Percentiles rank a stretch among this genome's conserved stretches.
phyloP scores from a whole-genome alignment of 495 filamentous ascomycete species.

The Cercophora samala region DNA sequence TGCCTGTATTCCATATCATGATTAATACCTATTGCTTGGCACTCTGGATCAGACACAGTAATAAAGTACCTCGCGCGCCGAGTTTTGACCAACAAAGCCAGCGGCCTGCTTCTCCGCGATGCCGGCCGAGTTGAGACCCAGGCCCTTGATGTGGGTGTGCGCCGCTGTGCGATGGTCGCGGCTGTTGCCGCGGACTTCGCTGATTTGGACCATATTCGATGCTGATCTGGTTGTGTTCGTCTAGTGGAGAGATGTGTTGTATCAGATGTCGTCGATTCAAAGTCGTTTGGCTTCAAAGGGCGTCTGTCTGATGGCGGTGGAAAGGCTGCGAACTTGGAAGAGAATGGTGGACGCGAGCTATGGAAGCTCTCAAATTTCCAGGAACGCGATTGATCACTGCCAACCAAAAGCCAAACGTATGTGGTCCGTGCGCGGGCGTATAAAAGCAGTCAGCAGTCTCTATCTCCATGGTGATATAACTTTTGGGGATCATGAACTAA shows the following conservation, averaged over 20 bases:
- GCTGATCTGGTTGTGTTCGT: background rate
- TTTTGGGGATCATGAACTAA: no score
- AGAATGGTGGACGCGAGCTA: slow-evolving; percentile 18
- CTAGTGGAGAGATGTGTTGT: background rate
- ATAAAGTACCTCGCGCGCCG: slow-evolving; percentile 71
- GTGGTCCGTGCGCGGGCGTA: slow-evolving; percentile 16
- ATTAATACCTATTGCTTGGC: background rate
- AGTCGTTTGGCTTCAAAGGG: background rate
- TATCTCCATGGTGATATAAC: background rate
- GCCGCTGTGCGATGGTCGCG: slow-evolving; percentile 94
- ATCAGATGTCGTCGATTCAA: background rate
- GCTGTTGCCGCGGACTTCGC: slow-evolving; percentile 90
- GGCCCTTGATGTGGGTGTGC: slow-evolving; percentile 94
- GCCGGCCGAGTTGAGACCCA: slow-evolving; percentile 80
- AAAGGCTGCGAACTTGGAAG: slow-evolving; percentile 5
- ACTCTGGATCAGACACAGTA: background rate
- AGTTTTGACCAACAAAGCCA: slow-evolving; percentile 85
- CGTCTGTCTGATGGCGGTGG: slow-evolving; percentile 1
- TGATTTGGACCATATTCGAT: slow-evolving; percentile 78
- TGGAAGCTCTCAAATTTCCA: slow-evolving; percentile 31
- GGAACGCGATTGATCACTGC: slow-evolving; percentile 1
- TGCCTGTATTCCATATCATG: slow-evolving; percentile 47
- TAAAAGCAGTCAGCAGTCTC: background rate
- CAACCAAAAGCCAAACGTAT: slow-evolving; percentile 3
- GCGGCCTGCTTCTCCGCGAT: slow-evolving; percentile 69